Base-by-base conservation (phyloP, 2,329 filamentous ascomycete genomes). In the Truncatella angustata region DNA sequence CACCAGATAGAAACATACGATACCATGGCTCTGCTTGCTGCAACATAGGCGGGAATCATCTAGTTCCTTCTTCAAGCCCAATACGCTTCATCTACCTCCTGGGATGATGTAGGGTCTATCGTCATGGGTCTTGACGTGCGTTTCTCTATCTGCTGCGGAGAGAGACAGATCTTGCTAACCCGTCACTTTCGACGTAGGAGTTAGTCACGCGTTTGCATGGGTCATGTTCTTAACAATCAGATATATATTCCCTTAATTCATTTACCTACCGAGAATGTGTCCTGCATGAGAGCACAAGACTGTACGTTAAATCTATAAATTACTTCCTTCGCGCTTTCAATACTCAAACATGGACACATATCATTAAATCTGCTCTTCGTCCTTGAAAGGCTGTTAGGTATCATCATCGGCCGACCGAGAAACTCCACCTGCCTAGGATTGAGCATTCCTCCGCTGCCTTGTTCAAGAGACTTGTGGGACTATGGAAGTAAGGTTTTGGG, bases 1-100 rank as follows among this genome's bases (percentile, higher is more conserved):
- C 5, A 4, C 16, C 34, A 46, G 39, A 23, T 30, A 35, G 21
- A n/a, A n/a, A 21, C 21, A 5, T 55, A 47, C 28, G 23, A 55
- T 21, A 28, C 14, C 10, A 23, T 48, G 36, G 26, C 45, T 24
- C 45, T 64, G 20, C 50, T 55, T 3, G 37, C 37, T 9, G 39
- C 50, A 30, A 26, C 55, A 7, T 46, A 55, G 52, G 53, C 50
- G 1, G 50, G 52, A 11, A 37, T 45, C n/a, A 53, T 62, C 9
- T 60, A 60, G 30, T 37, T 61, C 5, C 43, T 65, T 5, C 45
- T 62, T 5, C 62, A 61, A 52, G 57, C 61, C 20, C 50, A 56
- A 39, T 58, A 63, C 42, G 16, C 24, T 7, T 54, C 55, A 28
- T 53, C 53, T 3, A 51, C 58, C 3, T 42, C 36, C 3, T 40